phyloP scores from a whole-genome alignment of 805 yeast species.

The Starmerella gropengiesseri region DNA sequence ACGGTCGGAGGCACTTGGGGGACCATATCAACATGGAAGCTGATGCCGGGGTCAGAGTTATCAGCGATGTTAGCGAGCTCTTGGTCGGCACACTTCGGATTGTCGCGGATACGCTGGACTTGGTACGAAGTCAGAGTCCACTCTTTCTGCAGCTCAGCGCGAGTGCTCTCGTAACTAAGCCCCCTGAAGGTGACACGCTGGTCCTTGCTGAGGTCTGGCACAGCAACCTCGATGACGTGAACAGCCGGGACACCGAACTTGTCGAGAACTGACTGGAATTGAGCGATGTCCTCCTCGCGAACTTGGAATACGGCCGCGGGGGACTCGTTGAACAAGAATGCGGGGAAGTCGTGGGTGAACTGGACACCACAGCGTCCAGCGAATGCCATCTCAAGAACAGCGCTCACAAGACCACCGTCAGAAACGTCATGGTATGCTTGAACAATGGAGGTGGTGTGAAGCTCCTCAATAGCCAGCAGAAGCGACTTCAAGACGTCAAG shows the following conservation, averaged over 20 bases:
- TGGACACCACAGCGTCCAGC: conserved; percentile 83
- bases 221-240: conserved; percentile 55
- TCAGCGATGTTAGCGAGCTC: conserved; percentile 68
- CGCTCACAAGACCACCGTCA: conserved; percentile 87
- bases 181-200: conserved; percentile 41
- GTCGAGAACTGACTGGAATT: conserved; percentile 47
- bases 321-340: conserved; percentile 79
- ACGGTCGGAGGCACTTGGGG: conserved; percentile 35
- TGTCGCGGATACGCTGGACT: conserved; percentile 85
- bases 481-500: conserved; percentile 52
- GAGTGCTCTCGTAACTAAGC: conserved; percentile 37
- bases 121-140: conserved; percentile 87
- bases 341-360: conserved; percentile 36
- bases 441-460: conserved; percentile 57
- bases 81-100: conserved; percentile 81
- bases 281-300: conserved; percentile 35
- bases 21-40: conserved; percentile 64
- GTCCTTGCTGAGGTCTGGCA: conserved; percentile 38
- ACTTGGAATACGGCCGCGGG: conserved; percentile 95
- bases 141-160: conserved; percentile 63
- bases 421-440: conserved; percentile 90
- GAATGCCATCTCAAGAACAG: conserved; percentile 90
- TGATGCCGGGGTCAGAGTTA: conserved; percentile 80
- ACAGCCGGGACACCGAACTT: conserved; percentile 47
- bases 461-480: conserved; percentile 53